Percentiles rank a stretch among this genome's conserved stretches.
phyloP scores from a whole-genome alignment of 1,284 basidiomycete species.

The Leccinum pachyderme region DNA sequence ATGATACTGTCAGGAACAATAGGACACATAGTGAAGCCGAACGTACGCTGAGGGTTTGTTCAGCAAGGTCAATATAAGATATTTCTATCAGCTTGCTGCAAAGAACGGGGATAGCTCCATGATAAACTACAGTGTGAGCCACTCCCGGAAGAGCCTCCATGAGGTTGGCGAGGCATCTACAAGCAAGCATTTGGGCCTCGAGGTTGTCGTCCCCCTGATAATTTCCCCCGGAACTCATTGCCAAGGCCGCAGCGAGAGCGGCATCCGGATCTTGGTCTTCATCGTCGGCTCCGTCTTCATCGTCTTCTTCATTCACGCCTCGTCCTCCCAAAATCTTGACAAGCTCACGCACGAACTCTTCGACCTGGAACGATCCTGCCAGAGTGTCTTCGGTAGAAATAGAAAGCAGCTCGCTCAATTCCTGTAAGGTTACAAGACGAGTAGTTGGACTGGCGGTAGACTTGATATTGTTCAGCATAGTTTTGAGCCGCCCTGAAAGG shows the following conservation, averaged over 20 bases:
- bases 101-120: slow-evolving; percentile 91
- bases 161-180: slow-evolving; percentile 91
- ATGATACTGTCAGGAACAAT: slow-evolving; percentile 22
- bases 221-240: slow-evolving; percentile 64
- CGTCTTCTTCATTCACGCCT: slow-evolving; percentile 68
- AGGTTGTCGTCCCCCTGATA: slow-evolving; percentile 83
- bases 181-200: slow-evolving; percentile 90
- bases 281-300: slow-evolving; percentile 56
- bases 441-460: slow-evolving; percentile 76
- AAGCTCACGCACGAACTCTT: slow-evolving; percentile 90
- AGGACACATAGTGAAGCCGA: slow-evolving; percentile 5
- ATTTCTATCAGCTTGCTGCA: slow-evolving; percentile 96
- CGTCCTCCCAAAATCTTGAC: slow-evolving; percentile 90
- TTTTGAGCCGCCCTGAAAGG: slow-evolving; percentile 83
- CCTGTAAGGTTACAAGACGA: slow-evolving; percentile 87
- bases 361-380: slow-evolving; percentile 91
- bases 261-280: slow-evolving; percentile 78
- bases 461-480: slow-evolving; percentile 88
- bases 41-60: slow-evolving; percentile 93
- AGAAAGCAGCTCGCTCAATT: slow-evolving; percentile 91
- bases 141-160: slow-evolving; percentile 96
- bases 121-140: slow-evolving; percentile 91
- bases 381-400: slow-evolving; percentile 98
- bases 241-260: slow-evolving; percentile 79
- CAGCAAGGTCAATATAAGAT: slow-evolving; percentile 93